A percentile compares a stretch with the other conserved stretches of the same genome.
Conservation (phyloP, 2,329 filamentous ascomycete species). For the Apiospora phragmitis region DNA sequence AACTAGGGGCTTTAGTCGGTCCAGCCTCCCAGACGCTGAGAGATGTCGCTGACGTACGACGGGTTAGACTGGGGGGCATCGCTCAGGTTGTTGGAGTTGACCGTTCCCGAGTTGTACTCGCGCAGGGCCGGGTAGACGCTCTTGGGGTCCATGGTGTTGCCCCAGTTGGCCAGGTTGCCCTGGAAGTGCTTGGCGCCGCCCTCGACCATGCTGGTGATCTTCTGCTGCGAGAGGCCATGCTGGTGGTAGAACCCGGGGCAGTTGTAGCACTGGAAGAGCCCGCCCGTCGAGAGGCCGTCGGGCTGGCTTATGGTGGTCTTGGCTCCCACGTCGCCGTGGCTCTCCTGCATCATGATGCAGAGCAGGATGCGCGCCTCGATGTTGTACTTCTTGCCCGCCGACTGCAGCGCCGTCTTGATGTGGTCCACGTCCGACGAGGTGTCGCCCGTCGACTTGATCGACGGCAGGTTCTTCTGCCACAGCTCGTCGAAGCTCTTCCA, state of each 20-base stretch:
- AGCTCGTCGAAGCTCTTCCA: slow-evolving; percentile 36
- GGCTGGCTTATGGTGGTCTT: slow-evolving; percentile 32
- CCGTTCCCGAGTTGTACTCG: slow-evolving; percentile 40
- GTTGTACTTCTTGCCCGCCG: slow-evolving; percentile 30
- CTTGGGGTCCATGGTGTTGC: slow-evolving; percentile 27
- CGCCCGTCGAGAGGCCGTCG: slow-evolving; percentile 35
- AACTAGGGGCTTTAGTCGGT: slow-evolving; percentile 27
- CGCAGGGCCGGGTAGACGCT: slow-evolving; percentile 40
- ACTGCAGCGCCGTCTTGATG: slow-evolving; percentile 33
- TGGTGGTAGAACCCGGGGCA: slow-evolving; percentile 34
- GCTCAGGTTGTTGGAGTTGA: slow-evolving; percentile 36
- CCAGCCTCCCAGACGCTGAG: slow-evolving; percentile 37
- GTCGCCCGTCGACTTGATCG: slow-evolving; percentile 33
- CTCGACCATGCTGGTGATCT: slow-evolving; percentile 35
- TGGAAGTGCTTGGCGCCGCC: slow-evolving; percentile 30
- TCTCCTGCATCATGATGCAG: slow-evolving; percentile 43
- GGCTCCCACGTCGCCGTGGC: slow-evolving; percentile 38
- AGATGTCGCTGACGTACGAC: slow-evolving; percentile 40
- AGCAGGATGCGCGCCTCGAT: slow-evolving; percentile 40
- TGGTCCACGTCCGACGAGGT: slow-evolving; percentile 32
- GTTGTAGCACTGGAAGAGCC: slow-evolving; percentile 40
- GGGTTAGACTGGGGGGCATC: slow-evolving; percentile 34
- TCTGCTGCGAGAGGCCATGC: slow-evolving; percentile 31
- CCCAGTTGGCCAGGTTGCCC: slow-evolving; percentile 28
- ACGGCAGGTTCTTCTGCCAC: slow-evolving; percentile 35